Evolutionary conservation across 768 basidiomycete genomes (phyloP), one percentile per base, ranked within the genome.

Genomic region (Cubamyces lactineus): DNA sequence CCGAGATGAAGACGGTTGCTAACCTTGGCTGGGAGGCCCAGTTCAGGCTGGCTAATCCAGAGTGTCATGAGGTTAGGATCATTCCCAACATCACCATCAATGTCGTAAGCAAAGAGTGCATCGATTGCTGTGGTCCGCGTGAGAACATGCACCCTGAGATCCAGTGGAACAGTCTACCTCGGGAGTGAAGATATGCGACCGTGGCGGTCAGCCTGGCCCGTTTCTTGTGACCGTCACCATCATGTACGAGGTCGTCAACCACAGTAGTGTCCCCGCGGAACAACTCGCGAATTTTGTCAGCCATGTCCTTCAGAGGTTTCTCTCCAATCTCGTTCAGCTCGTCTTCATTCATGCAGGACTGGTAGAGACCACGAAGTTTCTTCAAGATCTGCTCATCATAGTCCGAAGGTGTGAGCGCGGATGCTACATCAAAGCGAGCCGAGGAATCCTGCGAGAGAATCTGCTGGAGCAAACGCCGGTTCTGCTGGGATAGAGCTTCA

Each of bases 21-120:
- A 54, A 91, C 92, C 83, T 95, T 96, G 16, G 95, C 86, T 1
- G 94, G 95, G 13, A 97, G 85, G 43, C 93, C 92, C 15, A 96
- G 78, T 8, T 75, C 77, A 2, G 91, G 84, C 71, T 97, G 95
- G 66, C 83, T 88, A 68, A 96, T 88, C 90, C 91, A 94, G 15
- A 94, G 79, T 0, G 83, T 82, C 87, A 96, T 94, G 52, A 81
- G 78, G 68, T 95, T 92, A 0, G 96, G 93, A 68, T 97, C 93
- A 5, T 85, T 80, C 8, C 88, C 93, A 23, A 86, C 83, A 72
- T 98, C 96, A 30, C 96, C 95, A 61, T 96, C 94, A 59, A 96
- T 82, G n/a, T 78, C 79, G 66, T 94, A 89, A n/a, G 81, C 78
- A 69, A 98, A 92, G 13, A 98, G 74, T 1, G 85, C 89, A 19